Evolutionary conservation across 805 yeast species (phyloP), one percentile per base, ranked within the genome.

Genomic region (Wickerhamiella allomyrinae): DNA sequence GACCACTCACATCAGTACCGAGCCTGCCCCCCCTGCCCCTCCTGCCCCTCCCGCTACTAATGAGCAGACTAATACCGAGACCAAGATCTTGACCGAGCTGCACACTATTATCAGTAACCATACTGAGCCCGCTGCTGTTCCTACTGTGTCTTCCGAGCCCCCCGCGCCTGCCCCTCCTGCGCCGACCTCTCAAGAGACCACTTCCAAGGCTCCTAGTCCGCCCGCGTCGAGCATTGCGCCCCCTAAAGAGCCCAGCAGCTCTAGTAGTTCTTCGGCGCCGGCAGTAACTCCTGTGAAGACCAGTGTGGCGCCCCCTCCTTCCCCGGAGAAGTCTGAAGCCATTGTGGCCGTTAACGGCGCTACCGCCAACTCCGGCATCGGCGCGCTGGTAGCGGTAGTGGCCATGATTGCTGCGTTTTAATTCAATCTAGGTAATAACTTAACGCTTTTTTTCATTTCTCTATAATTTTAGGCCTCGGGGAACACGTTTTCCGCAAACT

Each of bases 401-500:
- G n/a, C n/a, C n/a, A n/a, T n/a, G n/a, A n/a, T n/a, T n/a, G n/a
- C n/a, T n/a, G n/a, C n/a, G n/a, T n/a, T n/a, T n/a, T n/a, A n/a
- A n/a, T n/a, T n/a, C n/a, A n/a, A n/a, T n/a, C n/a, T n/a, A n/a
- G n/a, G n/a, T n/a, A n/a, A n/a, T n/a, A n/a, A n/a, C n/a, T 27
- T 9, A 27, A 27, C 14, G 5, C 8, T n/a, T 27, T 22, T 27
- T 17, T 27, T n/a, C 8, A n/a, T 27, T 27, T 4, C 31, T 24
- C 27, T 10, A 24, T 6, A 6, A 24, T 6, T 24, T 27, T 17
- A 27, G 11, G 17, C 14, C 13, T 7, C 25, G 27, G 22, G 37
- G 38, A 40, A n/a, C 27, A 43, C 46, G 23, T 43, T 43, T 15
- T 36, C 25, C 5, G 24, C 15, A 37, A 43, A 43, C 27, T 29